These are phyloP conservation scores for Xylariaceae sp. DNA, from an alignment of 2,329 filamentous ascomycete species.

Conservation along the genomic window DNA sequence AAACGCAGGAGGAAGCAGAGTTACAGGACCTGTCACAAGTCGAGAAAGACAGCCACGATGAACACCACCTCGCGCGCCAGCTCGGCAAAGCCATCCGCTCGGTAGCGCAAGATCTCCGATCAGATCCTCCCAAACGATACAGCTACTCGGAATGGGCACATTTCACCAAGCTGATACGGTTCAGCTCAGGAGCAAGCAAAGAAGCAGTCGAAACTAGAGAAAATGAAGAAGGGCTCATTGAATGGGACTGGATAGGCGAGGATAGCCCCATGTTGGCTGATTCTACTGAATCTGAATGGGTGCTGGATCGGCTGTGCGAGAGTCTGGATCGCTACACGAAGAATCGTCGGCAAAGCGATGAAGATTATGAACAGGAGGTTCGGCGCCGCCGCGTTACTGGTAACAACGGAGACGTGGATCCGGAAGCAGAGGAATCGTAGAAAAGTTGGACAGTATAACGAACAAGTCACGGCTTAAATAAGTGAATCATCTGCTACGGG, in stretches of 20 bases:
- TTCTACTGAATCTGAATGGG: conserved; percentile 8
- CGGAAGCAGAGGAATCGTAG: too few species aligned
- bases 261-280: conserved; percentile 10
- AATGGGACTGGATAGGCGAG: conserved; percentile 11
- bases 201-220: conserved; percentile 3
- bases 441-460: too few species aligned
- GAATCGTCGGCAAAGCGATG: not conserved
- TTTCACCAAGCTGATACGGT: conserved; percentile 11
- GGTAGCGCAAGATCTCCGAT: conserved; percentile 6
- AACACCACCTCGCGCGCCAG: conserved; percentile 4
- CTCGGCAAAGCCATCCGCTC: conserved; percentile 7
- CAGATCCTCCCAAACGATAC: conserved; percentile 6
- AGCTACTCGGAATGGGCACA: conserved; percentile 8
- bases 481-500: too few species aligned
- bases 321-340: conserved; percentile 10
- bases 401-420: too few species aligned
- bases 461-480: too few species aligned
- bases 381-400: too few species aligned
- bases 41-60: conserved; percentile 1
- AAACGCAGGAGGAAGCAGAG: not conserved
- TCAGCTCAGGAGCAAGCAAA: conserved; percentile 3
- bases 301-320: conserved; percentile 9
- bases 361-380: too few species aligned
- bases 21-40: not conserved
- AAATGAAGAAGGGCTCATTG: conserved; percentile 1